These are phyloP conservation scores for Fusarium coffeatum DNA, from an alignment of 2,329 filamentous ascomycete species.

Conservation along the genomic window DNA sequence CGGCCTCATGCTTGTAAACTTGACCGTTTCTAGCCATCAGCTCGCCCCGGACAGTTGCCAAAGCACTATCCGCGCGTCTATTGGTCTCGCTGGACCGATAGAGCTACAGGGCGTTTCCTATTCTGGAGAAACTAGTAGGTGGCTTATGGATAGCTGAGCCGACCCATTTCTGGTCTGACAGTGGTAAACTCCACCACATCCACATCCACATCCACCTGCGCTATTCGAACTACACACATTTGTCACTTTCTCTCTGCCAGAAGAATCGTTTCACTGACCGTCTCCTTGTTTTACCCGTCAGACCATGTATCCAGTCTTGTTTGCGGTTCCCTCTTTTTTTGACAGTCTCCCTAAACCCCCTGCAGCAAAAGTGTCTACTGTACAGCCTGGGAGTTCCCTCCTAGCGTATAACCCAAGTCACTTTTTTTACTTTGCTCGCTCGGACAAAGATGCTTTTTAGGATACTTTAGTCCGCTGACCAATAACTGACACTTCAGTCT, in stretches of 20 bases:
- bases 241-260: background rate
- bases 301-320: background rate
- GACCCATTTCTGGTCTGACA: constrained; percentile 5
- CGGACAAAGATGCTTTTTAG: constrained; percentile 16
- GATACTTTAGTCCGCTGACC: constrained; percentile 5
- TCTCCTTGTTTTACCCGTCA: constrained; percentile 14
- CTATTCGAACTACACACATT: constrained; percentile 20
- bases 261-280: constrained; percentile 6
- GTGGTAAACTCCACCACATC: constrained; percentile 31
- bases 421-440: constrained; percentile 24
- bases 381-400: constrained; percentile 1
- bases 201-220: constrained; percentile 31
- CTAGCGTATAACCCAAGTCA: constrained; percentile 19
- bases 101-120: constrained; percentile 37
- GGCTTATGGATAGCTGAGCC: constrained; percentile 45
- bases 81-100: constrained; percentile 41
- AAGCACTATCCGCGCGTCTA: constrained; percentile 45
- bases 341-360: constrained; percentile 3
- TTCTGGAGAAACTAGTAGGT: constrained; percentile 44
- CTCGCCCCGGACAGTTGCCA: constrained; percentile 43
- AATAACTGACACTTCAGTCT: constrained; percentile 8
- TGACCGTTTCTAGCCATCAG: constrained; percentile 45
- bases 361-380: constrained; percentile 20
- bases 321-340: constrained; percentile 1
- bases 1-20: constrained; percentile 36